Conservation (phyloP, 768 basidiomycete genomes). For the Pleurotus salmoneostramineus region DNA sequence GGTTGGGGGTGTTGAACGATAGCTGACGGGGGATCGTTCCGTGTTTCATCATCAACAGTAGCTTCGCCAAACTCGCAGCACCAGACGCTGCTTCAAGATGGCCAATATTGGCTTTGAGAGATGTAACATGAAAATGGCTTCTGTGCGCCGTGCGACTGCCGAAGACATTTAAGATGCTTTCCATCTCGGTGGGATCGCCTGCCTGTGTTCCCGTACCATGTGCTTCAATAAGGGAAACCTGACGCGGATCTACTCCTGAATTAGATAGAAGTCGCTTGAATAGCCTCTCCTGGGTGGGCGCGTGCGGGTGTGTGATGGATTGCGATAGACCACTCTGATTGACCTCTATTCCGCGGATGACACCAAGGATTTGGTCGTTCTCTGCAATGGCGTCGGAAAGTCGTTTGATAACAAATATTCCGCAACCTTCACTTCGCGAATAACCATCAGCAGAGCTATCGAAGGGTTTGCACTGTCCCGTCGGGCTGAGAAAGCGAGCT, state of each 20-base stretch:
- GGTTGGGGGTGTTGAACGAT: conserved; percentile 53
- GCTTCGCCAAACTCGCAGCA: conserved; percentile 66
- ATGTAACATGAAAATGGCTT: conserved; percentile 64
- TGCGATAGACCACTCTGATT: conserved; percentile 12
- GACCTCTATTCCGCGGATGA: not conserved
- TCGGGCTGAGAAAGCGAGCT: conserved; percentile 63
- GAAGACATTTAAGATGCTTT: conserved; percentile 57
- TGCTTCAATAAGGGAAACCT: not conserved
- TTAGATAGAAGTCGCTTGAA: conserved; percentile 22
- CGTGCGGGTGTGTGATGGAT: conserved; percentile 27
- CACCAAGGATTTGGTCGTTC: not conserved
- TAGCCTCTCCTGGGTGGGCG: conserved; percentile 53
- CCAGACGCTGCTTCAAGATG: conserved; percentile 78
- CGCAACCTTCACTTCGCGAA: conserved; percentile 67
- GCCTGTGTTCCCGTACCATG: not conserved
- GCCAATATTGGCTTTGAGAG: conserved; percentile 71
- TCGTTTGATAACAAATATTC: conserved; percentile 22
- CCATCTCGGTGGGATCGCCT: conserved; percentile 40
- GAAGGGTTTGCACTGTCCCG: conserved; percentile 68
- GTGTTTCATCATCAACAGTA: conserved; percentile 64
- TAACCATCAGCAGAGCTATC: conserved; percentile 74
- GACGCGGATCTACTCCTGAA: not conserved
- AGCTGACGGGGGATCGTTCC: conserved; percentile 56
- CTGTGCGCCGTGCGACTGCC: conserved; percentile 30
- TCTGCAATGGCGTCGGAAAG: conserved; percentile 1